Conservation (phyloP, 2,329 filamentous ascomycete species). For the Penicillium sp. region DNA sequence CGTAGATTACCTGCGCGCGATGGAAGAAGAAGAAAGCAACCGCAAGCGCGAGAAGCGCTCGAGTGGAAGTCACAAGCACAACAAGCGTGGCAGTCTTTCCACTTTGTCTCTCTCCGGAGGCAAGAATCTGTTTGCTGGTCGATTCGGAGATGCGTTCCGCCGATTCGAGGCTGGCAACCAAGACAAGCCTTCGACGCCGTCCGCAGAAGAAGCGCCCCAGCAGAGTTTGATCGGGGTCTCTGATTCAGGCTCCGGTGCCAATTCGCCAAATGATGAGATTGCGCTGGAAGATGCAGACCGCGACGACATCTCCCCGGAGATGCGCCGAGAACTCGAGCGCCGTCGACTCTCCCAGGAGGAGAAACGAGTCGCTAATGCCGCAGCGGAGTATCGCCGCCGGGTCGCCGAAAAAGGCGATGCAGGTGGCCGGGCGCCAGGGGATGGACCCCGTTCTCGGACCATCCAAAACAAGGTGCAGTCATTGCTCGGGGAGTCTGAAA, state of each 20-base stretch:
- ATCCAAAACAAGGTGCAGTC: slow-evolving; percentile 92
- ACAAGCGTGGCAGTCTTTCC: slow-evolving; percentile 72
- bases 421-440: slow-evolving; percentile 46
- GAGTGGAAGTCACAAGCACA: slow-evolving; percentile 61
- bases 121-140: slow-evolving; percentile 81
- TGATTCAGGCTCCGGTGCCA: slow-evolving; percentile 61
- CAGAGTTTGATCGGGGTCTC: slow-evolving; percentile 71
- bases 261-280: slow-evolving; percentile 18
- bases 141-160: slow-evolving; percentile 92
- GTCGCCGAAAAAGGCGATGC: slow-evolving; percentile 62
- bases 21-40: slow-evolving; percentile 66
- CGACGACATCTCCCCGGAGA: slow-evolving; percentile 78
- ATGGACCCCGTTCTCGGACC: slow-evolving; percentile 69
- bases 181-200: slow-evolving; percentile 37
- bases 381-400: slow-evolving; percentile 80
- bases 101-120: slow-evolving; percentile 69
- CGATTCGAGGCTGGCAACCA: slow-evolving; percentile 70
- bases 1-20: slow-evolving; percentile 76
- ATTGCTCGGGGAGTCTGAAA: slow-evolving; percentile 74
- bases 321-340: slow-evolving; percentile 86
- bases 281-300: slow-evolving; percentile 66
- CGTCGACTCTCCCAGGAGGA: slow-evolving; percentile 82
- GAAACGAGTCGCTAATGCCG: slow-evolving; percentile 81
- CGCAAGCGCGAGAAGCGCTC: slow-evolving; percentile 57
- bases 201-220: slow-evolving; percentile 47